Evolutionary conservation across 108 stramenopile genomes (phyloP), one percentile per base, ranked within the genome.

Genomic region (Nannochloropsis granulata): DNA sequence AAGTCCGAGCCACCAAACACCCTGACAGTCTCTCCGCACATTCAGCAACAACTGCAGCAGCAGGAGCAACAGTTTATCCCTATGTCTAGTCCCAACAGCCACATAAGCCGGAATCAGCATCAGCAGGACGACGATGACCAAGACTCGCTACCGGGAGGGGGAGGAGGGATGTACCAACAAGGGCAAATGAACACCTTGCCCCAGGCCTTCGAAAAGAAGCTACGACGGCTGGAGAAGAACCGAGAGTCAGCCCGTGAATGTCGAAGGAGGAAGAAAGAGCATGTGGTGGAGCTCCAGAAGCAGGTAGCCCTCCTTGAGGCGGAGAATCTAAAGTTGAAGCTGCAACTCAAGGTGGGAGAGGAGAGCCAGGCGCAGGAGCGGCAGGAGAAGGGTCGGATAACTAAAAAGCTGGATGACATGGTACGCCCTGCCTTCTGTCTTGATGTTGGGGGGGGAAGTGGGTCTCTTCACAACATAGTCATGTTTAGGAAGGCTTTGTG

Each of bases 171-270:
- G 56, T 3, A 71, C n/a, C 56, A 71, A n/a, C 56, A 71, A n/a
- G 56, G 56, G n/a, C 56, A 71, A 71, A 71, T 71, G 16, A 71
- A 71, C n/a, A n/a, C 9, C 0, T 71, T 71, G 56, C 56, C 56
- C 21, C 56, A 71, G 24, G 79, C 79, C 79, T 25, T 80, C 24
- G 94, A 94, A 82, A 96, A 96, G 89, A 93, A 93, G 84, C 83
- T 93, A 13, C 87, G 94, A 43, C 87, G 95, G 26, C 86, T 96
- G 81, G 94, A 94, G 86, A 94, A 94, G 90, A 96, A 96, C 86
- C 89, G 95, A 26, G 84, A 93, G 85, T 88, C 88, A 34, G 95
- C 95, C 0, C 85, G 95, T 12, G 94, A 96, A 86, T 96, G 95
- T 83, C 91, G 95, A 12, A 83, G 85, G 42, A 44, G 92, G 24